Evolutionary conservation across 331 rosid species (phyloP).

Genomic region (Phaseolus coccineus): DNA sequence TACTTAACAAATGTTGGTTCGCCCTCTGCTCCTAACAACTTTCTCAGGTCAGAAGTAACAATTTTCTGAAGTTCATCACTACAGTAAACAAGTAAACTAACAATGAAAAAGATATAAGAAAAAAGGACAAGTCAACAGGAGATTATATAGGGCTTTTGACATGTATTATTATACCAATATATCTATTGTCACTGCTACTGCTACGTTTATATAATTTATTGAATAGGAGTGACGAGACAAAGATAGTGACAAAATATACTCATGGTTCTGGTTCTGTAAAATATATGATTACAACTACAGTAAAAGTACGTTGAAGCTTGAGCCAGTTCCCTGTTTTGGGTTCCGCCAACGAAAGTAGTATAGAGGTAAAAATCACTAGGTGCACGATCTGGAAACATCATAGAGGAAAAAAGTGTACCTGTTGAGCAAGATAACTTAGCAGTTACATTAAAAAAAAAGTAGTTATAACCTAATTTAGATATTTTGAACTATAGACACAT

Average conservation of each 20-base stretch:
- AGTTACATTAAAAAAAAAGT: conserved; percentile 23
- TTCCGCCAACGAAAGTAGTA: conserved; percentile 91
- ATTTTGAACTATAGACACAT: conserved; percentile 20
- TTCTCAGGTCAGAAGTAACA: conserved; percentile 85
- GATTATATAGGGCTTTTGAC: conserved; percentile 20
- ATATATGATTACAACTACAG: conserved; percentile 35
- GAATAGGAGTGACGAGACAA: neutral
- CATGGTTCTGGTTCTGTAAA: conserved; percentile 15
- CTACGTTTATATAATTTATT: conserved; percentile 5
- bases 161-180: neutral
- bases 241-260: neutral
- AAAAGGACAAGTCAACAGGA: conserved; percentile 27
- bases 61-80: conserved; percentile 79
- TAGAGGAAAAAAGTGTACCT: conserved; percentile 95
- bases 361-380: conserved; percentile 76
- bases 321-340: conserved; percentile 77
- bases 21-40: conserved; percentile 88
- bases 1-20: conserved; percentile 88
- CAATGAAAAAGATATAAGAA: conserved; percentile 21
- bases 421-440: conserved; percentile 45
- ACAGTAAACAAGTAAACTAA: conserved; percentile 39
- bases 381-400: conserved; percentile 98
- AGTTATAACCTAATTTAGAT: conserved; percentile 21
- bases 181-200: conserved; percentile 1
- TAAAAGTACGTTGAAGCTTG: conserved; percentile 73